phyloP scores from a whole-genome alignment of 495 filamentous ascomycete species.

The Saxophila tyrrhenica region DNA sequence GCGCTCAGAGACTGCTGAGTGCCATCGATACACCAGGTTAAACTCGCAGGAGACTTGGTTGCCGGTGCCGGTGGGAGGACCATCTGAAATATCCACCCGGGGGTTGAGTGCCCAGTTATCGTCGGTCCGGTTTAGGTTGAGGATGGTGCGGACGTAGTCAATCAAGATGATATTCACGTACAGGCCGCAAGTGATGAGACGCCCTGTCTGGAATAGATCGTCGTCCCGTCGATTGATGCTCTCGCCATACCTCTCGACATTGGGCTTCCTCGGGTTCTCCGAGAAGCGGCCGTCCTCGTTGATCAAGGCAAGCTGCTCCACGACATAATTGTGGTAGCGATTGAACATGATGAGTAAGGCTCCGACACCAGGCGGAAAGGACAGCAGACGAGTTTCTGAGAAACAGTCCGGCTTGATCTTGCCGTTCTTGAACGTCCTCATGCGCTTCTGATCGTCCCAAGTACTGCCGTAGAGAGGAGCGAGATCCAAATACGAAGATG shows the following conservation, averaged over 20 bases:
- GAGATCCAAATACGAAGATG: slow-evolving; percentile 78
- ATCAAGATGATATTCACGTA: slow-evolving; percentile 34
- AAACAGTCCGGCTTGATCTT: slow-evolving; percentile 77
- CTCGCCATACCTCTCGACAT: slow-evolving; percentile 15
- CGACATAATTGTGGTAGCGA: slow-evolving; percentile 35
- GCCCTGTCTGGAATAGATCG: slow-evolving; percentile 32
- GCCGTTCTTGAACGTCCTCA: slow-evolving; percentile 72
- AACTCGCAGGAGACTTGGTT: slow-evolving; percentile 65
- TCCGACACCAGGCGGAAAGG: slow-evolving; percentile 76
- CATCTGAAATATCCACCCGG: slow-evolving; percentile 29
- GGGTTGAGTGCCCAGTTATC: slow-evolving; percentile 32
- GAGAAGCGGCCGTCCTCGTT: slow-evolving; percentile 49
- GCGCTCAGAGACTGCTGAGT: slow-evolving; percentile 48
- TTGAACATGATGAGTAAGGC: slow-evolving; percentile 58
- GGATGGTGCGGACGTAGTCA: slow-evolving; percentile 35
- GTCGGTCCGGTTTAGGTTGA: slow-evolving; percentile 32
- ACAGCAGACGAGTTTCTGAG: slow-evolving; percentile 61
- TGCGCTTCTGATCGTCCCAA: slow-evolving; percentile 57
- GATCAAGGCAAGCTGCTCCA: slow-evolving; percentile 45
- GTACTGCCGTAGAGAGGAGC: slow-evolving; percentile 79
- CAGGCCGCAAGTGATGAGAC: slow-evolving; percentile 31
- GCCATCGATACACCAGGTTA: slow-evolving; percentile 63
- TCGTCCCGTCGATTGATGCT: slow-evolving; percentile 26
- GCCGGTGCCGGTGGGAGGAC: slow-evolving; percentile 35
- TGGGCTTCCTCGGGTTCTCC: slow-evolving; percentile 4